phyloP scores from a whole-genome alignment of 768 basidiomycete species.

The Pholiota microspora region DNA sequence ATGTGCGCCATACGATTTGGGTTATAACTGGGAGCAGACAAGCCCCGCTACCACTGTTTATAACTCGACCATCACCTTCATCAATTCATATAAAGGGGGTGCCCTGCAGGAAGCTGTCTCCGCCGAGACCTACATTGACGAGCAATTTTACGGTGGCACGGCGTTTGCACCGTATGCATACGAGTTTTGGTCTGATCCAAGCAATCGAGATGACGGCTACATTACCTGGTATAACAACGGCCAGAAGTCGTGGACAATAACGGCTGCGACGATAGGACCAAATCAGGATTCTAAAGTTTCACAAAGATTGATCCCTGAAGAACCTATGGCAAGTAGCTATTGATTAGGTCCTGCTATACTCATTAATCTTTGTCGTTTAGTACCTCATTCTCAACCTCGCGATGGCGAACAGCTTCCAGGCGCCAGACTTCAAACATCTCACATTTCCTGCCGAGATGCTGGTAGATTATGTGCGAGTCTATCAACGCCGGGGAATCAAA shows the following conservation, averaged over 20 bases:
- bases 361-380: conserved; percentile 32
- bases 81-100: conserved; percentile 73
- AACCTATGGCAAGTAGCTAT: conserved; percentile 76
- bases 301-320: conserved; percentile 77
- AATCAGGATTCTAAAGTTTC: conserved; percentile 57
- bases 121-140: conserved; percentile 55
- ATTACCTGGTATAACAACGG: conserved; percentile 82
- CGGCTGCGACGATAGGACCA: conserved; percentile 63
- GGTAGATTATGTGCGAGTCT: conserved; percentile 88
- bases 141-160: conserved; percentile 51
- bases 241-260: conserved; percentile 68
- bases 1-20: conserved; percentile 72
- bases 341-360: background rate
- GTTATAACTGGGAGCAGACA: conserved; percentile 59
- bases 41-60: conserved; percentile 52
- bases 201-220: conserved; percentile 62
- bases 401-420: conserved; percentile 75
- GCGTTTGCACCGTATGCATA: conserved; percentile 65
- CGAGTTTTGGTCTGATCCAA: conserved; percentile 82
- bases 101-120: conserved; percentile 75
- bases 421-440: conserved; percentile 67
- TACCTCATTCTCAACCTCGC: conserved; percentile 86
- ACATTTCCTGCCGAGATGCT: conserved; percentile 78
- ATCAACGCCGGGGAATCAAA: conserved; percentile 72
- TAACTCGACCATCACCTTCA: conserved; percentile 44